Evolutionary conservation across 2,329 filamentous ascomycete species (phyloP).

Genomic region (Orbilia quercus): DNA sequence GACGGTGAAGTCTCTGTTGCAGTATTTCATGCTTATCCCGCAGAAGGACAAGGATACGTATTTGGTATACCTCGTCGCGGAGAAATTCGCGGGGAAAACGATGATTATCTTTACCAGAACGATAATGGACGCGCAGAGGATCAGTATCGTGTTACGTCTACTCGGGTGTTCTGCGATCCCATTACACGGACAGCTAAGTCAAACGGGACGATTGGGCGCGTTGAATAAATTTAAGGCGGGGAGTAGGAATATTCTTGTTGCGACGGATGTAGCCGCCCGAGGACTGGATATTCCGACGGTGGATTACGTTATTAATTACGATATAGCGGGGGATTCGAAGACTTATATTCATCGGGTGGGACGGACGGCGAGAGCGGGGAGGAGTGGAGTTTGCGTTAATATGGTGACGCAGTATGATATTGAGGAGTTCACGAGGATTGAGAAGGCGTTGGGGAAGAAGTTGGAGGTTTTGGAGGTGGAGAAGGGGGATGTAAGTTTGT

Average conservation of each 20-base stretch:
- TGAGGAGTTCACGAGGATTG: constrained; percentile 82
- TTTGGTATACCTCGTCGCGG: constrained; percentile 85
- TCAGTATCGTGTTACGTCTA: constrained; percentile 82
- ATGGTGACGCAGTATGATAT: constrained; percentile 89
- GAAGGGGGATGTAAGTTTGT: constrained; percentile 86
- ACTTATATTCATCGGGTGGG: constrained; percentile 98
- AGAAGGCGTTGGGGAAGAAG: constrained; percentile 82
- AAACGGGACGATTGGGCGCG: constrained; percentile 85
- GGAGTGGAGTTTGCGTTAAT: constrained; percentile 81
- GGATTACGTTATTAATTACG: constrained; percentile 85
- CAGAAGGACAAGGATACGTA: constrained; percentile 90
- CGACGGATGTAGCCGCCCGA: constrained; percentile 91
- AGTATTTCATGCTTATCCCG: constrained; percentile 87
- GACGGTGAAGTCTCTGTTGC: constrained; percentile 87
- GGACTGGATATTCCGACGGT: constrained; percentile 94
- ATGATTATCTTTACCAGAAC: constrained; percentile 92
- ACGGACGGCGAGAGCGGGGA: constrained; percentile 92
- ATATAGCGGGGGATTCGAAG: constrained; percentile 84
- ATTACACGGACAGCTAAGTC: constrained; percentile 89
- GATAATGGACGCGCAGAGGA: constrained; percentile 86
- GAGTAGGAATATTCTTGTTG: constrained; percentile 85
- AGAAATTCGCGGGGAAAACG: constrained; percentile 80
- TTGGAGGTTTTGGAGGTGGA: constrained; percentile 75
- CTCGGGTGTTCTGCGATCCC: constrained; percentile 92
- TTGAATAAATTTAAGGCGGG: constrained; percentile 88